A percentile compares a stretch with the other conserved stretches of the same genome.
These are phyloP conservation scores for Pyrenopolyporus hunteri DNA, from an alignment of 495 filamentous ascomycete species.

Conservation along the genomic window DNA sequence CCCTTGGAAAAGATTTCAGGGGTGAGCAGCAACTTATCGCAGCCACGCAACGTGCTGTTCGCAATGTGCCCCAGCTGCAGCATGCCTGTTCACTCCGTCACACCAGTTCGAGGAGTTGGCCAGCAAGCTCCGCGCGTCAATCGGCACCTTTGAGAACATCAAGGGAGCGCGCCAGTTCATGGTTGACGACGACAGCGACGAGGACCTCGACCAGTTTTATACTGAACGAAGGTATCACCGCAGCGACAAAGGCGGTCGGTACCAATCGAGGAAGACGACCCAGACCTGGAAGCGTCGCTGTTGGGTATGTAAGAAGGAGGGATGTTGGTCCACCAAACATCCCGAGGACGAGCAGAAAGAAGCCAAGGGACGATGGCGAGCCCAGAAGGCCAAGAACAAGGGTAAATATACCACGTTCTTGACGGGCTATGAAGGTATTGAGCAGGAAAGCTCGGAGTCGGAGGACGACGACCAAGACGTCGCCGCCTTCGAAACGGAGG, in stretches of 20 bases:
- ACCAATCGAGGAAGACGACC: background rate
- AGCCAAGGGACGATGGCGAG: background rate
- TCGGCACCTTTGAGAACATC: background rate
- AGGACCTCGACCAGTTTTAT: background rate
- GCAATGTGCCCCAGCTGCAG: background rate
- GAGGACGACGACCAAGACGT: background rate
- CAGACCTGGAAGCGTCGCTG: background rate
- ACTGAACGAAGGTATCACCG: background rate
- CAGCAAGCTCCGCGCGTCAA: constrained; percentile 1
- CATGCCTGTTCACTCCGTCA: constrained; percentile 1
- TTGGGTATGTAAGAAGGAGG: constrained; percentile 1
- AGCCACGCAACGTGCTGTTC: background rate
- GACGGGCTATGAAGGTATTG: background rate
- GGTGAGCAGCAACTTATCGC: constrained; percentile 6
- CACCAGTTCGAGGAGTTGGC: background rate
- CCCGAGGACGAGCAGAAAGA: background rate
- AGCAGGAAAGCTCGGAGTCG: background rate
- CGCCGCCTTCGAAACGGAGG: background rate
- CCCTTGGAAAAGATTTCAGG: background rate
- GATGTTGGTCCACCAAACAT: constrained; percentile 1
- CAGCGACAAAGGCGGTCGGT: background rate
- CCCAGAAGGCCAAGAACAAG: background rate
- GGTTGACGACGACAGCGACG: background rate
- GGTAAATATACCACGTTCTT: background rate
- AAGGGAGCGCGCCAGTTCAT: background rate